phyloP scores from a whole-genome alignment of 1,284 basidiomycete genomes.

The Marasmius fiardii region DNA sequence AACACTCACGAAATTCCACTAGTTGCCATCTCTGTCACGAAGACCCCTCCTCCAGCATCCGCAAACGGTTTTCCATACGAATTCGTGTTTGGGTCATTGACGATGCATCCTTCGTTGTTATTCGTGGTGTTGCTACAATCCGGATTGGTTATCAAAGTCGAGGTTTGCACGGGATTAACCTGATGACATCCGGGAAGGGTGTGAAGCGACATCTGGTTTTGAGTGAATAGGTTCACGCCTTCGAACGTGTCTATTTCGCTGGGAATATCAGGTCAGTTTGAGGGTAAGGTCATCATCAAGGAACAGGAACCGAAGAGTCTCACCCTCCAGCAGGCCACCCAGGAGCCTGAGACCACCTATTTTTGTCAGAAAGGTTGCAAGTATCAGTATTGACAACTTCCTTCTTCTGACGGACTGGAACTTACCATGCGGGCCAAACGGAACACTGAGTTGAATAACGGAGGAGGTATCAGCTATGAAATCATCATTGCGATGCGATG shows the following conservation, averaged over 20 bases:
- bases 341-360: constrained; percentile 53
- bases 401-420: not conserved
- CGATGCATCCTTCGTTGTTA: constrained; percentile 60
- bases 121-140: constrained; percentile 57
- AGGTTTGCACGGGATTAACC: constrained; percentile 45
- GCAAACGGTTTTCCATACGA: constrained; percentile 70
- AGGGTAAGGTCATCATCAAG: not conserved
- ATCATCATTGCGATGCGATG: not conserved
- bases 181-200: constrained; percentile 60
- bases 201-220: constrained; percentile 68
- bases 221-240: constrained; percentile 60
- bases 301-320: constrained; percentile 16
- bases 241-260: constrained; percentile 77
- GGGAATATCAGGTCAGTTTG: not conserved
- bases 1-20: constrained; percentile 60
- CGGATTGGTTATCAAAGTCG: constrained; percentile 51
- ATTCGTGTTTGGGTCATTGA: constrained; percentile 45
- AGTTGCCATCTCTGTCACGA: constrained; percentile 67
- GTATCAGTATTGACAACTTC: not conserved
- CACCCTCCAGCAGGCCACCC: constrained; percentile 62
- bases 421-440: constrained; percentile 68
- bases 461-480: not conserved
- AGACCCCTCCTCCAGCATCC: constrained; percentile 64
- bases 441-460: constrained; percentile 68
- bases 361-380: not conserved